phyloP scores from a whole-genome alignment of 352 stramenopile genomes.

The Pythium aquatile region DNA sequence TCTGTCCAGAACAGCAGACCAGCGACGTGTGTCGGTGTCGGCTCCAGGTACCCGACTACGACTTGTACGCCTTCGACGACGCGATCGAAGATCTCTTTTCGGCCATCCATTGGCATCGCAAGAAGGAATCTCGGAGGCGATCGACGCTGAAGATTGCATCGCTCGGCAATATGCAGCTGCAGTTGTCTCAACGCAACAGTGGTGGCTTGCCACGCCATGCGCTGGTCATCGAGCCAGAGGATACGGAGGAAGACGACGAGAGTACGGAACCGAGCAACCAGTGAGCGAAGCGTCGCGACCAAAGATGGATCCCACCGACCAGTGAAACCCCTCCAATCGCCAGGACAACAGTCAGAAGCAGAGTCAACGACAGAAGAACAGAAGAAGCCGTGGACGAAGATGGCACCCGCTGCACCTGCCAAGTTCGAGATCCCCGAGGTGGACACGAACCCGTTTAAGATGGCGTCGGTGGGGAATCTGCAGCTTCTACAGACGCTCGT shows the following conservation, averaged over 20 bases:
- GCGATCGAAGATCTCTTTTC: slow-evolving; percentile 47
- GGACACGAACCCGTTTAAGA: slow-evolving; percentile 86
- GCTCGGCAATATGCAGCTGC: slow-evolving; percentile 15
- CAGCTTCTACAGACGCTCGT: slow-evolving; percentile 68
- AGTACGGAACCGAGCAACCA: background rate
- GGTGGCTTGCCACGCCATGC: slow-evolving; percentile 2
- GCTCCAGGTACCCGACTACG: slow-evolving; percentile 27
- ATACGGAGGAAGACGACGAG: background rate
- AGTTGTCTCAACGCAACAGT: background rate
- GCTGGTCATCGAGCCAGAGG: slow-evolving; percentile 2
- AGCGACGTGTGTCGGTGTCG: slow-evolving; percentile 47
- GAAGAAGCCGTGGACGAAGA: slow-evolving; percentile 10
- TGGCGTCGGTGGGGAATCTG: slow-evolving; percentile 77
- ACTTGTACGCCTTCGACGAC: slow-evolving; percentile 43
- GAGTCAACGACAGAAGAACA: background rate
- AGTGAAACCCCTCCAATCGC: background rate
- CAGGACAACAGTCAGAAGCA: background rate
- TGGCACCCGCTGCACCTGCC: slow-evolving; percentile 26
- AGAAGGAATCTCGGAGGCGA: slow-evolving; percentile 29
- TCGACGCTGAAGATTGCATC: slow-evolving; percentile 38
- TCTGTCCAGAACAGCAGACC: slow-evolving; percentile 48
- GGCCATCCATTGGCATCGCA: slow-evolving; percentile 31
- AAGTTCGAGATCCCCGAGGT: slow-evolving; percentile 80
- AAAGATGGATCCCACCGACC: background rate
- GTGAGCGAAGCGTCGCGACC: slow-evolving; percentile 18